Percentiles rank a stretch among this genome's conserved stretches.
These are phyloP conservation scores for Fusarium irregulare DNA, from an alignment of 2,329 filamentous ascomycete genomes.

Conservation along the genomic window DNA sequence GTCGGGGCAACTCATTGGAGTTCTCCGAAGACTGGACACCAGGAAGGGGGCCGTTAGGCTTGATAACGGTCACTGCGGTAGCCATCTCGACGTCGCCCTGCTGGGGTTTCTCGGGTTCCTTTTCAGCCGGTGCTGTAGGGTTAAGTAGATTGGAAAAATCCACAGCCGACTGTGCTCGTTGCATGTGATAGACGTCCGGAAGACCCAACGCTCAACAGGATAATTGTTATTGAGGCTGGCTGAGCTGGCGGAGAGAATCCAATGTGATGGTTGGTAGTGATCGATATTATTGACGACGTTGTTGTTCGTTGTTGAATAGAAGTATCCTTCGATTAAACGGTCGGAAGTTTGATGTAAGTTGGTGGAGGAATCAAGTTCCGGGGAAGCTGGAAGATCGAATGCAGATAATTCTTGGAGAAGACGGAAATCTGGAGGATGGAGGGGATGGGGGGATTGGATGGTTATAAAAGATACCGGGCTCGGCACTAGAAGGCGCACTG, in stretches of 20 bases:
- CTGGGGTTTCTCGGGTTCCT: conserved; percentile 45
- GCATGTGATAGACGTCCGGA: conserved; percentile 70
- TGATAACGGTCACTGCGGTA: conserved; percentile 64
- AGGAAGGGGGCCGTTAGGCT: conserved; percentile 72
- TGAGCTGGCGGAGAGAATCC: conserved; percentile 10
- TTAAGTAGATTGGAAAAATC: conserved; percentile 82
- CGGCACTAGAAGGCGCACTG: conserved; percentile 45
- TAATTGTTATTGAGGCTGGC: conserved; percentile 23
- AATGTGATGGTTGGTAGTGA: conserved; percentile 18
- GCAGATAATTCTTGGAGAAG: conserved; percentile 39
- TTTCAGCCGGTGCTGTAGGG: conserved; percentile 54
- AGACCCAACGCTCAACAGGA: conserved; percentile 32
- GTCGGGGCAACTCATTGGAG: conserved; percentile 82
- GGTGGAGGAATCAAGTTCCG: conserved; percentile 39
- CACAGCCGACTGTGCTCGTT: conserved; percentile 77
- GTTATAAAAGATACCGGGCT: conserved; percentile 51
- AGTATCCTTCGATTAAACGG: conserved; percentile 11
- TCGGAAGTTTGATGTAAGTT: conserved; percentile 24
- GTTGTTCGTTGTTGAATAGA: conserved; percentile 13
- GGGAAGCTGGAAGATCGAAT: conserved; percentile 44
- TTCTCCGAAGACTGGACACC: conserved; percentile 69
- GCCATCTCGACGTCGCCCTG: conserved; percentile 60
- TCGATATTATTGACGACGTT: conserved; percentile 3
- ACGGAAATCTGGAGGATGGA: conserved; percentile 45
- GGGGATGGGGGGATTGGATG: conserved; percentile 46